These are phyloP conservation scores for Phytopythium oedochilum DNA, from an alignment of 352 stramenopile genomes.

Conservation along the genomic window DNA sequence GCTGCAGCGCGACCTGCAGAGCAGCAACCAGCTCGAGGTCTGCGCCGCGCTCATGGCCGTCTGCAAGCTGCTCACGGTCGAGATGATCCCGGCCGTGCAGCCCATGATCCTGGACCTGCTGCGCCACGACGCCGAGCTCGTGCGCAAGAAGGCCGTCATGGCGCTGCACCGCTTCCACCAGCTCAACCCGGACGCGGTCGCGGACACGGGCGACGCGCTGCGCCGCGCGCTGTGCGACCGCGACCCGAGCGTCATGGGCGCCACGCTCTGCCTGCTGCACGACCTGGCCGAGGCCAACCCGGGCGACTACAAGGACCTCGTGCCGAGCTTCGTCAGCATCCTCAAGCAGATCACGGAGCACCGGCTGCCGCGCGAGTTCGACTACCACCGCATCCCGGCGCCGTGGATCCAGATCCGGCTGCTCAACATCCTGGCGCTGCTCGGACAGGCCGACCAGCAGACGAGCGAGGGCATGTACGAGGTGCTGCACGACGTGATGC, in stretches of 20 bases:
- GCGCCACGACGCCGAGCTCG: constrained; percentile 94
- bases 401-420: constrained; percentile 99
- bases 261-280: constrained; percentile 91
- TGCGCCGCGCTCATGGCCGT: constrained; percentile 95
- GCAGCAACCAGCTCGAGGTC: constrained; percentile 92
- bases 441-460: constrained; percentile 93
- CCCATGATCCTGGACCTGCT: constrained; percentile 95
- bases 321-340: constrained; percentile 98
- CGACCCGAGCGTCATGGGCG: constrained; percentile 98
- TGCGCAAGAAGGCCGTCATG: constrained; percentile 99
- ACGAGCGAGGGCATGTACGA: constrained; percentile 99
- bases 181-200: constrained; percentile 92
- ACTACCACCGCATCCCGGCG: constrained; percentile 99
- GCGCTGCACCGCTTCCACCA: constrained; percentile 98
- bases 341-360: constrained; percentile 99
- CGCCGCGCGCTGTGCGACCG: constrained; percentile 97
- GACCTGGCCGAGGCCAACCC: constrained; percentile 90
- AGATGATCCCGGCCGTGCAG: constrained; percentile 98
- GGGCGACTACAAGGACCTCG: constrained; percentile 97
- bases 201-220: constrained; percentile 90
- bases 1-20: constrained; percentile 94
- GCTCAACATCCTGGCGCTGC: constrained; percentile 94
- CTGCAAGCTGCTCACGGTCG: constrained; percentile 95
- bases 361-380: constrained; percentile 96
- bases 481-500: constrained; percentile 98